A percentile compares a stretch with the other conserved stretches of the same genome.
These are phyloP conservation scores for Suhomyces wounanorum DNA, from an alignment of 1,139 yeast genomes.

Conservation along the genomic window DNA sequence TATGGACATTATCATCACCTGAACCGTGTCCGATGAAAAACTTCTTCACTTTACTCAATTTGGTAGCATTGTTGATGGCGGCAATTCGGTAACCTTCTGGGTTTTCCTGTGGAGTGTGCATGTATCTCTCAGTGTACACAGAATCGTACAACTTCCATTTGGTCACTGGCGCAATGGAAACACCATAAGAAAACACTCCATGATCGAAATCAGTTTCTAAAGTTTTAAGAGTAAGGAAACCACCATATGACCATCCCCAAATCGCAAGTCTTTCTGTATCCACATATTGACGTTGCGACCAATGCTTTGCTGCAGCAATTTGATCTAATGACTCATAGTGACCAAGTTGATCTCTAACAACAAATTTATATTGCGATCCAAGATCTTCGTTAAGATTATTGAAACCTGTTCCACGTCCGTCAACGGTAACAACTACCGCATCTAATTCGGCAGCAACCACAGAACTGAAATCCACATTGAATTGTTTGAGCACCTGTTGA, in stretches of 20 bases:
- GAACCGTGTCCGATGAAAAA: slow-evolving; percentile 77
- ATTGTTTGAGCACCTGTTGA: slow-evolving; percentile 60
- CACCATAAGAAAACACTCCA: slow-evolving; percentile 63
- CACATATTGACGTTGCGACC: slow-evolving; percentile 57
- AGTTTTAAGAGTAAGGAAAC: slow-evolving; percentile 73
- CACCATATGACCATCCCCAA: slow-evolving; percentile 90
- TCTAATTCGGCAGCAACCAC: slow-evolving; percentile 68
- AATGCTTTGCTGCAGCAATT: slow-evolving; percentile 63
- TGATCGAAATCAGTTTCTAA: slow-evolving; percentile 61
- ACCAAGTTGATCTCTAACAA: slow-evolving; percentile 68
- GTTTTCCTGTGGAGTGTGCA: slow-evolving; percentile 69
- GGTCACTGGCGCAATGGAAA: slow-evolving; percentile 81
- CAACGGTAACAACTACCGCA: slow-evolving; percentile 77
- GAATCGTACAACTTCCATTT: slow-evolving; percentile 77
- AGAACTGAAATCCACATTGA: slow-evolving; percentile 59
- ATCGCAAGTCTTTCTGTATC: slow-evolving; percentile 63
- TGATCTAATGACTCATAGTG: slow-evolving; percentile 71
- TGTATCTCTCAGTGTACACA: slow-evolving; percentile 75
- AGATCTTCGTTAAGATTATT: slow-evolving; percentile 41
- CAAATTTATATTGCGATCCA: slow-evolving; percentile 55
- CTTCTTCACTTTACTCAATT: slow-evolving; percentile 53
- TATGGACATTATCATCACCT: slow-evolving; percentile 82
- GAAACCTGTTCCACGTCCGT: slow-evolving; percentile 82
- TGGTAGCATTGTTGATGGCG: slow-evolving; percentile 51
- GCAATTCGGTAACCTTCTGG: slow-evolving; percentile 56